Conservation (phyloP, 495 filamentous ascomycete species). For the Penicillium roqueforti region DNA sequence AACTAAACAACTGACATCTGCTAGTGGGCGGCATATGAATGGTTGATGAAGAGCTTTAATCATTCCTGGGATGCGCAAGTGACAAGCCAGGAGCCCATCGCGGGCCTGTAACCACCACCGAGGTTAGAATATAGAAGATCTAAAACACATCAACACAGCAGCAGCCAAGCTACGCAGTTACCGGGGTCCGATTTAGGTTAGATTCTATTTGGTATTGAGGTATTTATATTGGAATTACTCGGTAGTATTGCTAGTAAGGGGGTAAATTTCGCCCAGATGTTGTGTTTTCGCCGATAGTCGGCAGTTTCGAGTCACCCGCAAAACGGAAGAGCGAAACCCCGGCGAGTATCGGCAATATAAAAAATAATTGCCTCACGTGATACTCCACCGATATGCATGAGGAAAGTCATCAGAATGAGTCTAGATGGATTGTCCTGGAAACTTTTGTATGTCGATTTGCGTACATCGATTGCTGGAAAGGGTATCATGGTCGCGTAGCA, state of each 20-base stretch:
- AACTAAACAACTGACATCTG: conserved; percentile 6
- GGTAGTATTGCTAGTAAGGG: conserved; percentile 29
- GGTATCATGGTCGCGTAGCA: conserved; percentile 12
- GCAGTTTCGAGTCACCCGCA: conserved; percentile 27
- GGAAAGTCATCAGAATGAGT: conserved; percentile 1
- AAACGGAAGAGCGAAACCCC: conserved; percentile 27
- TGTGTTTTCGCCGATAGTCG: conserved; percentile 29
- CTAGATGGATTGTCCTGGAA: conserved; percentile 3
- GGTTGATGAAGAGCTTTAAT: conserved; percentile 57
- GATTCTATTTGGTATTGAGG: conserved; percentile 31
- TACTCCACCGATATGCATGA: conserved; percentile 14
- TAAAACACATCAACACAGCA: neutral
- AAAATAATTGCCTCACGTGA: conserved; percentile 22
- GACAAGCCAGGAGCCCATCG: conserved; percentile 2
- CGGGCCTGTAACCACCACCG: neutral
- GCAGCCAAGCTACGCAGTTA: conserved; percentile 15
- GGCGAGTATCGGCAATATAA: conserved; percentile 38
- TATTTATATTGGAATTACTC: conserved; percentile 31
- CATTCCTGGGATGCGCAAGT: conserved; percentile 7
- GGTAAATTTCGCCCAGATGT: conserved; percentile 23
- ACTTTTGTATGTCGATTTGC: conserved; percentile 3
- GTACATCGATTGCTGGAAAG: conserved; percentile 8
- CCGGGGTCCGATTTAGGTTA: conserved; percentile 26
- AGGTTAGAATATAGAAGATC: conserved; percentile 4
- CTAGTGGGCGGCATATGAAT: conserved; percentile 78